These are phyloP conservation scores for Amaranthus tricolor DNA, from an alignment of 179 eudicot genomes.

Conservation along the genomic window DNA sequence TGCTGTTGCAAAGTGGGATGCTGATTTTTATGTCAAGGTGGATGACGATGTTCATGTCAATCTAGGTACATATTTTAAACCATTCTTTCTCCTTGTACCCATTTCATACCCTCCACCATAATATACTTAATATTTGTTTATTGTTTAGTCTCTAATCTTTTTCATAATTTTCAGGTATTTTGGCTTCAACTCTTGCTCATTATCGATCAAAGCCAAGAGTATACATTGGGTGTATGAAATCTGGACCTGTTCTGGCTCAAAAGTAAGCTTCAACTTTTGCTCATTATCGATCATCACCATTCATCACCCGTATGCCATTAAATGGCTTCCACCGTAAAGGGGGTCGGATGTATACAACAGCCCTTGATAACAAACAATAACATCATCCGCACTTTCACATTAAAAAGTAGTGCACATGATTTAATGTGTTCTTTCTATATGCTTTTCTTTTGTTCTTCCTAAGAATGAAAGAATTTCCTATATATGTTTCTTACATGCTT, in stretches of 20 bases:
- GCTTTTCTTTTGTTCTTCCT: not conserved
- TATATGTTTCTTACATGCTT: not conserved
- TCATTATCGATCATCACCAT: not conserved
- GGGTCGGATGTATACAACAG: too few relatives aligned
- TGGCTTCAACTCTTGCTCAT: slow-evolving; percentile 63
- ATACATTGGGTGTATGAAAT: slow-evolving; percentile 87
- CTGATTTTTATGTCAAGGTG: slow-evolving; percentile 36
- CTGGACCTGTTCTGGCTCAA: slow-evolving; percentile 74
- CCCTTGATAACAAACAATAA: too few relatives aligned
- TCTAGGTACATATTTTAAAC: slow-evolving; percentile 44
- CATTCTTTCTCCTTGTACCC: not conserved
- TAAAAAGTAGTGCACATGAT: too few relatives aligned
- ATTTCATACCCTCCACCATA: not conserved
- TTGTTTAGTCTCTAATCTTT: slow-evolving; percentile 2
- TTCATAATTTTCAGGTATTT: slow-evolving; percentile 39
- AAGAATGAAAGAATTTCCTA: not conserved
- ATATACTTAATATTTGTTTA: not conserved
- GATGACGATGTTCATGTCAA: slow-evolving; percentile 93
- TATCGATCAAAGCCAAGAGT: slow-evolving; percentile 69
- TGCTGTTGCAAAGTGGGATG: slow-evolving; percentile 73
- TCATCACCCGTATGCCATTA: too few relatives aligned
- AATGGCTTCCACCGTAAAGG: too few relatives aligned
- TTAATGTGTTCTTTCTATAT: not conserved
- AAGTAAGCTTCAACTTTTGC: slow-evolving; percentile 39
- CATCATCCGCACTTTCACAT: too few relatives aligned